A percentile compares a stretch with the other conserved stretches of the same genome.
These are phyloP conservation scores for Russula olivacea DNA, from an alignment of 768 basidiomycete genomes.

Conservation along the genomic window DNA sequence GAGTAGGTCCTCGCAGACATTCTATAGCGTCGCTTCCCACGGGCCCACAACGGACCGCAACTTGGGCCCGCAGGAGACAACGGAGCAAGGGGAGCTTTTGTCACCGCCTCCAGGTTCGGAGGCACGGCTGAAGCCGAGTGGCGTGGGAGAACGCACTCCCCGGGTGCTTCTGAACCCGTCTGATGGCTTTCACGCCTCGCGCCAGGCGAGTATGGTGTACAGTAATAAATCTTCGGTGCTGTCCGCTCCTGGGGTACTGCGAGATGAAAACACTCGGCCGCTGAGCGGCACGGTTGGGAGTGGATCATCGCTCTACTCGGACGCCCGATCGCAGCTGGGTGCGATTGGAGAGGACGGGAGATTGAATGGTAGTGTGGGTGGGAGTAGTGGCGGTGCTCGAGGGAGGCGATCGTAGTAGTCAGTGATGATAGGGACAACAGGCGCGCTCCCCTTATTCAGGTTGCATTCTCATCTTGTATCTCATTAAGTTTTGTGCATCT, in stretches of 20 bases:
- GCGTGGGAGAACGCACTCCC: constrained; percentile 15
- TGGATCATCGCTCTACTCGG: constrained; percentile 22
- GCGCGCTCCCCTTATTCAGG: not conserved
- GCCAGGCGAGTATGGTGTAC: constrained; percentile 22
- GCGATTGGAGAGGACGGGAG: constrained; percentile 11
- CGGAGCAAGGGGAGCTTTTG: constrained; percentile 16
- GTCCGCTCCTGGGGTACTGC: not conserved
- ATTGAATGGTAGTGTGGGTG: constrained; percentile 7
- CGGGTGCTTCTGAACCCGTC: constrained; percentile 1
- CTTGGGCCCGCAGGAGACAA: not conserved
- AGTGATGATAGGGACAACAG: not conserved
- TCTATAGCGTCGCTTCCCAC: constrained; percentile 14
- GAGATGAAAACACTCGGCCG: not conserved
- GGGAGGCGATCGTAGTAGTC: constrained; percentile 10
- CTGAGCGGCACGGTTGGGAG: constrained; percentile 14
- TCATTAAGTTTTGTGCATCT: constrained; percentile 16
- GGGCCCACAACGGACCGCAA: not conserved
- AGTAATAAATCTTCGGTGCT: constrained; percentile 4
- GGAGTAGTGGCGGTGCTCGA: not conserved
- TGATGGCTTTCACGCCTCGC: constrained; percentile 5
- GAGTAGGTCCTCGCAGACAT: constrained; percentile 16
- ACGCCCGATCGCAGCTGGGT: constrained; percentile 21
- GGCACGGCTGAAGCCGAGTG: constrained; percentile 9
- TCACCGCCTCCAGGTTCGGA: not conserved
- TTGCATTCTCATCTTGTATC: constrained; percentile 14